Base-by-base conservation (phyloP, 306 rosid species). In the Cyamopsis tetragonoloba region DNA sequence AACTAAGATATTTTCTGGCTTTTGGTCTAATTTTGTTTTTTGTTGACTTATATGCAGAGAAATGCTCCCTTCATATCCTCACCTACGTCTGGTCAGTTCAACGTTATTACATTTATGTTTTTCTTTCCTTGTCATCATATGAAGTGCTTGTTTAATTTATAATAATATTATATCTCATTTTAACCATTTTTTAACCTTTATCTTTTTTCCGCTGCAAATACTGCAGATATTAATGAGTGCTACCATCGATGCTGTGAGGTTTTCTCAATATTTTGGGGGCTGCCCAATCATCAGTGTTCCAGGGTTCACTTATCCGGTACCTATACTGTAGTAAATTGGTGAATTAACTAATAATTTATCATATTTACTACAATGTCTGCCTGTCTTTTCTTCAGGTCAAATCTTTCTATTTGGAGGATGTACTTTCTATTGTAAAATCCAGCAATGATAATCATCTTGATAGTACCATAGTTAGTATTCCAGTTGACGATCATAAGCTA, bases 151-250 rank as follows among this genome's bases (percentile, higher is more conserved):
- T 73, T 48, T 22, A 49, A 37, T 38, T 51, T 13, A 37, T 71
- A 53, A 70, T 48, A 32, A 58, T 28, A 20, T 44, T 44, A 7
- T 41, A 49, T 64, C 46, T n/a, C 30, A 15, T 49, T 68, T 74
- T 61, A 13, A 31, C 19, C 30, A 38, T 69, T 72, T 32, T 64
- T 55, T 28, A 12, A 59, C 59, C 11, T 64, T 22, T 20, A 22
- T 35, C 7, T 49, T 38, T 13, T 4, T 54, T 53, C 43, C 23
- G 19, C 68, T 68, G 27, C 51, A 68, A 61, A 47, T 63, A 27
- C 66, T 60, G 68, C 89, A 93, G 99, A 85, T 93, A 81, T 68
- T 93, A 55, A 93, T 90, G 99, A 93, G 99, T 79, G 99, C 99
- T 48, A 93, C 99, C 28, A 39, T 93, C 59, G 95, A 90, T 73